phyloP scores from a whole-genome alignment of 768 basidiomycete genomes.

The Pluteus cervinus region DNA sequence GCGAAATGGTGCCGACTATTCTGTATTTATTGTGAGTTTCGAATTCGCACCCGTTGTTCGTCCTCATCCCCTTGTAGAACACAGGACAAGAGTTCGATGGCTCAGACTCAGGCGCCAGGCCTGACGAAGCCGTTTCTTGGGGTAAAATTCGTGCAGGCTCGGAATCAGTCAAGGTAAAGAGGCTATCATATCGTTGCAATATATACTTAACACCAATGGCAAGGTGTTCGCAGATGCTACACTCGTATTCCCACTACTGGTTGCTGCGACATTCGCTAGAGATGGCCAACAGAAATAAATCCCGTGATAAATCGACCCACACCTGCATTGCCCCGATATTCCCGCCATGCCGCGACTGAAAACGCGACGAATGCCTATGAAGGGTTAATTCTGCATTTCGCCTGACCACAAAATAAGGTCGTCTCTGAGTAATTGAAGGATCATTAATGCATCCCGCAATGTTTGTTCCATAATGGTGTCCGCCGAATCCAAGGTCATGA shows the following conservation, averaged over 20 bases:
- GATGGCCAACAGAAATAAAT: constrained; percentile 20
- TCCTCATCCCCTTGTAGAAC: constrained; percentile 47
- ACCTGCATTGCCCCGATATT: too few species aligned
- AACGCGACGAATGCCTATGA: too few species aligned
- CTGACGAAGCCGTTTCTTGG: constrained; percentile 98
- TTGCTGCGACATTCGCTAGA: constrained; percentile 89
- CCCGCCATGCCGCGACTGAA: too few species aligned
- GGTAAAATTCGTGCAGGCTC: constrained; percentile 91
- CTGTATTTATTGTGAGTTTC: constrained; percentile 81
- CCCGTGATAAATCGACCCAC: too few species aligned
- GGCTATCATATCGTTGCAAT: constrained; percentile 4
- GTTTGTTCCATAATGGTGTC: constrained; percentile 32
- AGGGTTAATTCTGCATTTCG: constrained; percentile 61
- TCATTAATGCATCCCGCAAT: constrained; percentile 73
- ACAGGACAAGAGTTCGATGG: constrained; percentile 99
- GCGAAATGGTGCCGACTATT: constrained; percentile 97
- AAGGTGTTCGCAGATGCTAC: constrained; percentile 95
- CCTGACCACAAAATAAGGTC: constrained; percentile 83
- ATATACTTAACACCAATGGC: constrained; percentile 17
- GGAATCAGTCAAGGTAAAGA: constrained; percentile 70
- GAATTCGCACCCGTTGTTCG: background rate
- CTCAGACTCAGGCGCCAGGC: constrained; percentile 93
- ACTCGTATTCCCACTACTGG: constrained; percentile 89
- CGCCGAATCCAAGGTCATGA: constrained; percentile 50
- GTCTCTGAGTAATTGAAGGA: constrained; percentile 76